phyloP scores from a whole-genome alignment of 768 basidiomycete species.

The Trametes cingulata region DNA sequence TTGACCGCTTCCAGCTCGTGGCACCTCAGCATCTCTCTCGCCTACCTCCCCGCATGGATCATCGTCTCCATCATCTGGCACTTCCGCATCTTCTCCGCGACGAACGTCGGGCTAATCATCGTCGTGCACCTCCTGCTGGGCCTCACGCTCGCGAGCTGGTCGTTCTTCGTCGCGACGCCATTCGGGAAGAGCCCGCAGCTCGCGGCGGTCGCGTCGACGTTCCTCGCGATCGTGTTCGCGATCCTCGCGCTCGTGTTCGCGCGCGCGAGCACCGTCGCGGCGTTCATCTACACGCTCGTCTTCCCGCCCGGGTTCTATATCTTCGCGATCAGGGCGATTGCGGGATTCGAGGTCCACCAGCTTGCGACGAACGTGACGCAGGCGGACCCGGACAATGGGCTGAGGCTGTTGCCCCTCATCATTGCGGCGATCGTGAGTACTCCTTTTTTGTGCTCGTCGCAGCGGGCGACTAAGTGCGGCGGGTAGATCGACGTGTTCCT shows the following conservation, averaged over 20 bases:
- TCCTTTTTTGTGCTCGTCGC: background rate
- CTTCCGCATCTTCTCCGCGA: conserved; percentile 61
- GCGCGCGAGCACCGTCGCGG: conserved; percentile 39
- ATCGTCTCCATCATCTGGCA: conserved; percentile 66
- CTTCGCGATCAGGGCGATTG: conserved; percentile 66
- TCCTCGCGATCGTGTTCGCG: conserved; percentile 65
- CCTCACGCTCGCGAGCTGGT: conserved; percentile 67
- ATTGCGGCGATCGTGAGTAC: conserved; percentile 62
- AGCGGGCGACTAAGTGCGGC: background rate
- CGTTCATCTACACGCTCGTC: conserved; percentile 64
- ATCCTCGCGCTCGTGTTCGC: conserved; percentile 62
- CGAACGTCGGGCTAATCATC: conserved; percentile 60
- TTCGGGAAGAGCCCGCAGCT: conserved; percentile 75
- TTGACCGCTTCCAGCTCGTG: conserved; percentile 43
- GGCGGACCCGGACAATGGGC: conserved; percentile 59
- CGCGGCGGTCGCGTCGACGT: conserved; percentile 65
- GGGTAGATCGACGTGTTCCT: conserved; percentile 67
- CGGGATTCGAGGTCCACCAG: conserved; percentile 64
- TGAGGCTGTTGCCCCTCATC: conserved; percentile 57
- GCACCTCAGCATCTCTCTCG: conserved; percentile 64
- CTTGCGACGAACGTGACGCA: conserved; percentile 54
- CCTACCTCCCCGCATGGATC: conserved; percentile 79
- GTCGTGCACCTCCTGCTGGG: conserved; percentile 68
- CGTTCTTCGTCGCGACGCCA: conserved; percentile 67
- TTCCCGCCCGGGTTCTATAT: conserved; percentile 80